Conservation (phyloP, 176 grass and related monocot genomes). For the Oryza brachyantha region DNA sequence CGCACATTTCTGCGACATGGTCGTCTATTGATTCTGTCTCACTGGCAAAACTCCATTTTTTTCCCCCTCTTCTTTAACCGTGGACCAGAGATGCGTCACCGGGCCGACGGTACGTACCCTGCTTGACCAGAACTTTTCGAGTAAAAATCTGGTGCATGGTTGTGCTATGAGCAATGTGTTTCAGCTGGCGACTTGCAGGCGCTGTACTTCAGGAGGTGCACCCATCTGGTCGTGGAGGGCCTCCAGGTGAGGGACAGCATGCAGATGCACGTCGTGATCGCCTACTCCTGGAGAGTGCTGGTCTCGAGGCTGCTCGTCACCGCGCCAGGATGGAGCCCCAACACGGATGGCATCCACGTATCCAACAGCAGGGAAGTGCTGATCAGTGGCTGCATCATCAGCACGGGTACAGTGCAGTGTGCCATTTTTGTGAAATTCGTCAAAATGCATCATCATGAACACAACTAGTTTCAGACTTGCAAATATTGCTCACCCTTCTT, state of each 20-base stretch:
- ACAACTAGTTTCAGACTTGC: not conserved
- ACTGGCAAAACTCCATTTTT: not conserved
- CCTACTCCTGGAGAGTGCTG: constrained; percentile 34
- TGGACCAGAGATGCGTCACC: constrained; percentile 49
- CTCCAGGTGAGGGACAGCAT: constrained; percentile 57
- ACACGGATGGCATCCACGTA: constrained; percentile 81
- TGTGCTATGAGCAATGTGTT: not conserved
- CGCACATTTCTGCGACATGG: not conserved
- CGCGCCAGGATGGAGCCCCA: constrained; percentile 65
- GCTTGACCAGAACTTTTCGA: not conserved
- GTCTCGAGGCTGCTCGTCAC: constrained; percentile 59
- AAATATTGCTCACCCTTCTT: not conserved
- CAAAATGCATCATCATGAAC: not conserved
- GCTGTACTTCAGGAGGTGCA: constrained; percentile 53
- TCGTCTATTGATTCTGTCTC: not conserved
- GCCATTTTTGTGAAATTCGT: not conserved
- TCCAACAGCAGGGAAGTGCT: constrained; percentile 42
- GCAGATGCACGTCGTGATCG: constrained; percentile 65
- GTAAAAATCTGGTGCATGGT: not conserved
- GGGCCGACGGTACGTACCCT: constrained; percentile 79
- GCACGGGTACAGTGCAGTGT: constrained; percentile 43
- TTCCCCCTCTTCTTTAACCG: not conserved
- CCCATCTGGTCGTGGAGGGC: constrained; percentile 46
- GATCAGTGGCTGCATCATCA: constrained; percentile 57
- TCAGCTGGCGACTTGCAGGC: constrained; percentile 50